Conservation (phyloP, 2,329 filamentous ascomycete genomes). For the Triangularia verruculosa region DNA sequence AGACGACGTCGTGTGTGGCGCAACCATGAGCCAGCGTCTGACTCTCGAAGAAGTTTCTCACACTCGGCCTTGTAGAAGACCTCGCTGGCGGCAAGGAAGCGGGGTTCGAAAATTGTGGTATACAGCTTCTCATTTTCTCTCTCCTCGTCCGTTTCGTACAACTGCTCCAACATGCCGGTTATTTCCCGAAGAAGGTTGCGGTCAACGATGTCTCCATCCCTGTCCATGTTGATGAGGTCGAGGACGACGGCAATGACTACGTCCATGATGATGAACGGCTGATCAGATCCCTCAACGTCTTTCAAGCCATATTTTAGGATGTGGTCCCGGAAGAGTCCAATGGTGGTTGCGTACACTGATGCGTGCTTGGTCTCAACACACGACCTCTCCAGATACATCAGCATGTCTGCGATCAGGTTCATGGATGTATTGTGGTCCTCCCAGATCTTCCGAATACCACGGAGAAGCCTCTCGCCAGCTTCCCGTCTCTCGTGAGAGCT, state of each 20-base stretch:
- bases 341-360: constrained; percentile 79
- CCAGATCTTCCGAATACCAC: constrained; percentile 74
- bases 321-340: constrained; percentile 83
- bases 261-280: constrained; percentile 56
- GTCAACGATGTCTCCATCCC: constrained; percentile 86
- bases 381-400: constrained; percentile 96
- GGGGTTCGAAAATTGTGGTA: constrained; percentile 74
- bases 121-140: constrained; percentile 79
- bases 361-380: constrained; percentile 67
- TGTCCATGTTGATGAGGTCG: constrained; percentile 89
- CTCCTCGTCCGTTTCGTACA: constrained; percentile 81
- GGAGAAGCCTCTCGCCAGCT: constrained; percentile 79
- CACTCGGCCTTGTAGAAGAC: constrained; percentile 76
- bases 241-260: constrained; percentile 80
- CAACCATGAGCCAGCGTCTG: constrained; percentile 80
- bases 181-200: constrained; percentile 77
- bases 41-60: constrained; percentile 68
- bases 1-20: constrained; percentile 71
- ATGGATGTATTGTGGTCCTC: constrained; percentile 87
- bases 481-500: constrained; percentile 76
- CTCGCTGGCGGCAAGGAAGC: constrained; percentile 68
- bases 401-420: constrained; percentile 93
- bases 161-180: constrained; percentile 81
- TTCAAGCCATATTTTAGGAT: constrained; percentile 64
- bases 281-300: constrained; percentile 35